phyloP scores from a whole-genome alignment of 179 eudicot species.

The Heliamphora pulchella region DNA sequence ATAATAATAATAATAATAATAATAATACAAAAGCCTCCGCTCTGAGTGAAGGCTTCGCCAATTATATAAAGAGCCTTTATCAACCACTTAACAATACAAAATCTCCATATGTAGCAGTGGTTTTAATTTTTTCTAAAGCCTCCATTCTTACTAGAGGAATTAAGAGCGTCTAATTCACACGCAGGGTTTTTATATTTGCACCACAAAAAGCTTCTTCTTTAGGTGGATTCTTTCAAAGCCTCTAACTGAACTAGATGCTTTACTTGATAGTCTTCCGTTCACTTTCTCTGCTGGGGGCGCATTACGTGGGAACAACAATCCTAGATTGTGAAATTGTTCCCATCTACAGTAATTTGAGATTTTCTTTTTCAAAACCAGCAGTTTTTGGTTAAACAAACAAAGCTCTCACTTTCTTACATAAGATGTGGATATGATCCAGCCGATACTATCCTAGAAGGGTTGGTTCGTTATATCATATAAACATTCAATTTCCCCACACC shows the following conservation, averaged over 20 bases:
- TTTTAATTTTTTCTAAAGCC: not conserved
- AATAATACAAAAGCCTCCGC: not conserved
- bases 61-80: not conserved
- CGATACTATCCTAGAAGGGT: not conserved
- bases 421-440: not conserved
- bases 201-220: not conserved
- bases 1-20: not conserved
- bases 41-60: not conserved
- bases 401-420: not conserved
- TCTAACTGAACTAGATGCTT: not conserved
- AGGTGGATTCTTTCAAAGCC: no score
- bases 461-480: no score
- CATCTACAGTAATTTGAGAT: not conserved
- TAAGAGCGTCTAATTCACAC: not conserved
- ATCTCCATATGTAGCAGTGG: not conserved
- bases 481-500: no score
- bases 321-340: not conserved
- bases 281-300: not conserved
- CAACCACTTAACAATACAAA: not conserved
- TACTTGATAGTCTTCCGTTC: not conserved
- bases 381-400: not conserved
- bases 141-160: not conserved
- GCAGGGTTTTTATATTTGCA: not conserved
- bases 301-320: not conserved
- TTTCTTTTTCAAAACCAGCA: not conserved